Evolutionary conservation across 2,329 filamentous ascomycete genomes (phyloP), one percentile per base, ranked within the genome.

Genomic region (Fusarium secorum): DNA sequence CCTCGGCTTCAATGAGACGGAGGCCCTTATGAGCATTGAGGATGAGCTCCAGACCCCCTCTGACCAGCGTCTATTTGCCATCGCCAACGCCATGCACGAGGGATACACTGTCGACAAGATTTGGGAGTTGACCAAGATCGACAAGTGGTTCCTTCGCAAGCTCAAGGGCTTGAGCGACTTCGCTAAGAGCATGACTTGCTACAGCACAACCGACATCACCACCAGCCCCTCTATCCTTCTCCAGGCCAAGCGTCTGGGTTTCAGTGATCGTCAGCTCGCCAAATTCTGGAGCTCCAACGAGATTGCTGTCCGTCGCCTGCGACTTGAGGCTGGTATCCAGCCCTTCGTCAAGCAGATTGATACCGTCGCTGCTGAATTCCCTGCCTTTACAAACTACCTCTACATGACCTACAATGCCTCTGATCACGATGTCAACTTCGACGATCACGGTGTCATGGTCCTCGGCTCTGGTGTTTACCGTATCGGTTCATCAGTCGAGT

Each of bases 321-420:
- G 96, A 79, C 87, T 94, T n/a, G 95, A 98, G 75, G 89, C 91
- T 41, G 93, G 93, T 45, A 94, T 99, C 76, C 89, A 89, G 71
- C 96, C 96, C 1, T 91, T 94, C 67, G 95, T 98, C 60, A 98
- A 98, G 87, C 95, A 98, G 83, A 98, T 99, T 65, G 96, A 99
- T 83, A 99, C 96, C 0, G 96, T 99, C 51, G 96, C 96, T 53
- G 96, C 95, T 20, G 96, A 99, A 81, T 98, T 98, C 85, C 95
- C 95, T 11, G 93, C 94, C 10, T 91, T 89, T 74, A 98, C 96
- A 24, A 98, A 99, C 83, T 99, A 99, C 79, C 88, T 98, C 15
- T 98, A 98, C 82, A 85, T 97, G 67, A 98, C 96, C 1, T 98
- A 98, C 85, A 98, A 98, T 78, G 95, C 93, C 18, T 90, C 90